Conservation (phyloP, 257 asterid species). For the Solanum boliviense region DNA sequence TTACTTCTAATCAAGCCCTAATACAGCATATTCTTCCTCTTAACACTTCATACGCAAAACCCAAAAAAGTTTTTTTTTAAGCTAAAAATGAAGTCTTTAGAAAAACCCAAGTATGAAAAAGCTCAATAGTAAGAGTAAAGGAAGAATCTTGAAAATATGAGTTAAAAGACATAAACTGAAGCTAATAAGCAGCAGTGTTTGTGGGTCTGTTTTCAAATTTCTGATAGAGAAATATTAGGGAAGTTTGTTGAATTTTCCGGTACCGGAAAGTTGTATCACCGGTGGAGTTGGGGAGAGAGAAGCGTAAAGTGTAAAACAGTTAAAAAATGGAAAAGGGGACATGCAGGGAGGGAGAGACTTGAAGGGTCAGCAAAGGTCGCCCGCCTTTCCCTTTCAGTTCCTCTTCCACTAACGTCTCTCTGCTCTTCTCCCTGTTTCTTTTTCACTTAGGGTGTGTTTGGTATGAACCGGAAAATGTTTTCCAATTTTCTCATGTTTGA, state of each 20-base stretch:
- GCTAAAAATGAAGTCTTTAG: not conserved
- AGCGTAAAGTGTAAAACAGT: not conserved
- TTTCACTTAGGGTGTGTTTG: too few relatives aligned
- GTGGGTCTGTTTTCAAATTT: not conserved
- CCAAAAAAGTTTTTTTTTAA: not conserved
- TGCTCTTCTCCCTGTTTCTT: not conserved
- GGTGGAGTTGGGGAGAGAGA: not conserved
- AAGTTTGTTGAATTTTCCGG: not conserved
- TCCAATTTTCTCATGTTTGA: too few relatives aligned
- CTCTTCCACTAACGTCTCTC: conserved; percentile 3
- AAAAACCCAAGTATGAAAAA: not conserved
- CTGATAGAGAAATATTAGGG: not conserved
- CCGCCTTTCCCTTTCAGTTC: not conserved
- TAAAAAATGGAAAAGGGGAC: not conserved
- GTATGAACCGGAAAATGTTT: too few relatives aligned
- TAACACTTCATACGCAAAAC: not conserved
- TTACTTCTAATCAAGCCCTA: not conserved
- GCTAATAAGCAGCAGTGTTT: not conserved
- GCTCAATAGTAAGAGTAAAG: not conserved
- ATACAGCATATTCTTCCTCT: conserved; percentile 4
- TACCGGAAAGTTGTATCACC: not conserved
- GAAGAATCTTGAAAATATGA: conserved; percentile 18
- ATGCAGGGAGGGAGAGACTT: conserved; percentile 6
- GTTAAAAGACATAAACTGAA: conserved; percentile 9
- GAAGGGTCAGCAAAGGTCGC: conserved; percentile 13